Base-by-base conservation (phyloP, 768 basidiomycete species). In the Rhodosporidiobolus odoratus region DNA sequence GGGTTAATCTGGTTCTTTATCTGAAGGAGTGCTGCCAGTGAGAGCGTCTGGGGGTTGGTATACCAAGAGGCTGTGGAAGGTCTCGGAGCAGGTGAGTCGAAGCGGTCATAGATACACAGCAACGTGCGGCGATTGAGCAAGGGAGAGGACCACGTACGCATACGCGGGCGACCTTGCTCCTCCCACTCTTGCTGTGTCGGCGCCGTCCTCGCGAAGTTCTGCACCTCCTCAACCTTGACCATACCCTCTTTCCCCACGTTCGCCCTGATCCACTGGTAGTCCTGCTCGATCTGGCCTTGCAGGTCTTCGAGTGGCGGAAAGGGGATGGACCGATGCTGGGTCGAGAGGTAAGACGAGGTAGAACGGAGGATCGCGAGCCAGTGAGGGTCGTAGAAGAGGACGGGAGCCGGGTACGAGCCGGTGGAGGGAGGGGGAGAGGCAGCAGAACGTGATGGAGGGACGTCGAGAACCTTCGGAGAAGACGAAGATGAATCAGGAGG, bases 361-460 rank as follows among this genome's bases (percentile, higher is more conserved):
- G 91, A 92, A 12, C 90, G 88, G 8, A 87, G 87, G 76, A 99
- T 92, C 0, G 92, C 93, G 57, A 98, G 86, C 96, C 96, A 99
- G 78, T 92, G 87, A 0, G 88, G 87, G 76, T 97, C 93, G 79
- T 85, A 96, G 21, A 84, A 83, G 27, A 97, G 69, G 1, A 35
- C 23, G 0, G 68, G 68, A 10, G 54, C 13, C 6, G 37, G 38
- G 76, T 0, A 68, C 34, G 40, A 54, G 40, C 19, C 38, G 59
- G 48, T 34, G n/a, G 34, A 32, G 8, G 12, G 47, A 7, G 30
- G 32, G 34, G 32, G 34, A 45, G 15, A 3, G 47, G 4, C 34
- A 45, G 43, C 34, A 75, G 78, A 7, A 62, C 75, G 48, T 59
- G 74, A 70, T 3, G 59, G 0, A 2, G n/a, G n/a, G n/a, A 78